Evolutionary conservation across 192 early-diverging fungal species (phyloP).

Genomic region (Coemansia sp.): DNA sequence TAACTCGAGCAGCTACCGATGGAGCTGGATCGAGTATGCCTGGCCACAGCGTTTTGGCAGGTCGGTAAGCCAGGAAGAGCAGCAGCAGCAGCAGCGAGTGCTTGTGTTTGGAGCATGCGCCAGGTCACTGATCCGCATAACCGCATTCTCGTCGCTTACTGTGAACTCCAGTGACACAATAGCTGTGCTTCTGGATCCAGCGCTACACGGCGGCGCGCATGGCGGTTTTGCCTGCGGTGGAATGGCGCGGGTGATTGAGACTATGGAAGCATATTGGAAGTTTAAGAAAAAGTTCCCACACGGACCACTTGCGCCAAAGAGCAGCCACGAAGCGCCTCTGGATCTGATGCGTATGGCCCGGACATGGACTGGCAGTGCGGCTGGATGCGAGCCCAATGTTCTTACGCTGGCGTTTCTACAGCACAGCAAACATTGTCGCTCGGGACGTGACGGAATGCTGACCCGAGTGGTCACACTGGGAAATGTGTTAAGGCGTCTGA

Average conservation of each 20-base stretch:
- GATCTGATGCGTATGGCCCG: slow-evolving; percentile 18
- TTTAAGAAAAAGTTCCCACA: slow-evolving; percentile 26
- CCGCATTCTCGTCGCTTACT: too few relatives aligned
- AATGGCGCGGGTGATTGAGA: slow-evolving; percentile 31
- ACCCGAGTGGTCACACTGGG: slow-evolving; percentile 20
- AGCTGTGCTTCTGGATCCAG: neutral
- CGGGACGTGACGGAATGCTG: neutral
- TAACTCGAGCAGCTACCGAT: slow-evolving; percentile 24
- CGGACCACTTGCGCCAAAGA: neutral
- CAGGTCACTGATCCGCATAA: slow-evolving; percentile 22
- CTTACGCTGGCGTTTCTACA: slow-evolving; percentile 23
- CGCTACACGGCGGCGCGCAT: slow-evolving; percentile 3
- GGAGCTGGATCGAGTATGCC: slow-evolving; percentile 28
- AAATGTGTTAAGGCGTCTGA: slow-evolving; percentile 7
- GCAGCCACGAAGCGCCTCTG: neutral
- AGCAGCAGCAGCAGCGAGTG: neutral
- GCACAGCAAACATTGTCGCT: slow-evolving; percentile 7
- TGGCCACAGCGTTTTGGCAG: neutral
- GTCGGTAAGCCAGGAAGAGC: neutral
- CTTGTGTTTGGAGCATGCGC: slow-evolving; percentile 41
- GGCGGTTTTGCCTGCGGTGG: too few relatives aligned
- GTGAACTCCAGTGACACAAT: too few relatives aligned
- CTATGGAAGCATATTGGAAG: slow-evolving; percentile 30
- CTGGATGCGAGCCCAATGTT: neutral
- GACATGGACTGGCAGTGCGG: neutral